A percentile compares a stretch with the other conserved stretches of the same genome.
Evolutionary conservation across 805 yeast species (phyloP).

Genomic region (Candida berthetii): DNA sequence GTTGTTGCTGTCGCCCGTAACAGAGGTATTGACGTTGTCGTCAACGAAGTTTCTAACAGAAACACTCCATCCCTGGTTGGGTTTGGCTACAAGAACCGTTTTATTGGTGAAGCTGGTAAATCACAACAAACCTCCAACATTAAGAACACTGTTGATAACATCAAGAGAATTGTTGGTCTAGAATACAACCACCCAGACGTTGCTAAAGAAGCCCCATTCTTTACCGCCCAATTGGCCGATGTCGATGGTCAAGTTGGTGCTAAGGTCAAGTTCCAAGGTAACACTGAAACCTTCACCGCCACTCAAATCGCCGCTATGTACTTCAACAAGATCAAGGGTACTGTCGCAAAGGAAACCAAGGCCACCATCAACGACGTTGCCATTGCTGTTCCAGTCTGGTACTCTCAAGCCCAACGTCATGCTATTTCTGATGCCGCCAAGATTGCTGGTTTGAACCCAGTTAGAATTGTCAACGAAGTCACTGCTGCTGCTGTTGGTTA

Average conservation of each 20-base stretch:
- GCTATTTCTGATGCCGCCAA: conserved; percentile 93
- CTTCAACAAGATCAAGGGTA: conserved; percentile 82
- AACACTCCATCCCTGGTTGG: conserved; percentile 91
- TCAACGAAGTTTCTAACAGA: conserved; percentile 98
- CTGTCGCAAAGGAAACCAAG: conserved; percentile 77
- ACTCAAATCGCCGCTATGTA: conserved; percentile 94
- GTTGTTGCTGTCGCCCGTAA: conserved; percentile 96
- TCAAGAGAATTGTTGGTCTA: conserved; percentile 90
- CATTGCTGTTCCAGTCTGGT: conserved; percentile 96
- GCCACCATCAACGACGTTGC: conserved; percentile 76
- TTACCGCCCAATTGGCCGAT: conserved; percentile 66
- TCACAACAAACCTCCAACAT: conserved; percentile 94
- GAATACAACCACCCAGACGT: conserved; percentile 70
- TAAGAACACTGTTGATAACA: conserved; percentile 92
- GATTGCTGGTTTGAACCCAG: conserved; percentile 97
- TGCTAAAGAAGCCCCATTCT: conserved; percentile 64
- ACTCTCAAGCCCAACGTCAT: conserved; percentile 93
- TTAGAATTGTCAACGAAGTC: conserved; percentile 93
- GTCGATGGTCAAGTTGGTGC: conserved; percentile 77
- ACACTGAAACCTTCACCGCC: conserved; percentile 72
- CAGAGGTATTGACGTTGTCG: conserved; percentile 97
- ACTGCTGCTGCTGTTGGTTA: conserved; percentile 99
- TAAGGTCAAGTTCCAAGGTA: conserved; percentile 79
- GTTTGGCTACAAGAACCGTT: conserved; percentile 84
- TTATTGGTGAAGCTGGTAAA: conserved; percentile 93